phyloP scores from a whole-genome alignment of 2,329 filamentous ascomycete genomes.

The Cytospora mali region DNA sequence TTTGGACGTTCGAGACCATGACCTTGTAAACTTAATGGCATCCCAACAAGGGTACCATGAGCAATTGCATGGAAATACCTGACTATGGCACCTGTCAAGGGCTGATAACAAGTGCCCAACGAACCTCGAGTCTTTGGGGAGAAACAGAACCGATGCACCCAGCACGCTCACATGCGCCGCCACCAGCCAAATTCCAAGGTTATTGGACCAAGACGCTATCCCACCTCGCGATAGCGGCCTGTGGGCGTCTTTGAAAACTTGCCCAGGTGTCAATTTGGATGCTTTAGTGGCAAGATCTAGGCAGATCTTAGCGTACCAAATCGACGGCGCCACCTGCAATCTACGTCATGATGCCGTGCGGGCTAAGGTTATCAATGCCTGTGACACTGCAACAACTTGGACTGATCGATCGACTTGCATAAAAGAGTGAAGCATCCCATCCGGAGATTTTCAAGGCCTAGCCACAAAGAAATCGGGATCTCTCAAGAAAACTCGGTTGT shows the following conservation, averaged over 20 bases:
- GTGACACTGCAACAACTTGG: neutral
- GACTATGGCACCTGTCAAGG: neutral
- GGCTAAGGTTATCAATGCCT: neutral
- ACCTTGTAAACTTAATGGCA: neutral
- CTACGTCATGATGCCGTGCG: conserved; percentile 16
- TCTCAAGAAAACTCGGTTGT: neutral
- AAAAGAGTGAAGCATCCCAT: neutral
- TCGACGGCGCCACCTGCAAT: conserved; percentile 6
- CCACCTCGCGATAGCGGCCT: neutral
- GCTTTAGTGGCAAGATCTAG: neutral
- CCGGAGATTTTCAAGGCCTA: neutral
- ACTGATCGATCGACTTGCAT: neutral
- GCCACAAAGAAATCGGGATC: neutral
- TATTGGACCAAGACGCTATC: neutral
- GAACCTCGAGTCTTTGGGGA: neutral
- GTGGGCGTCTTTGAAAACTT: neutral
- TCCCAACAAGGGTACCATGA: neutral
- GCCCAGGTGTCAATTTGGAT: neutral
- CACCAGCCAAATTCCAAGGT: neutral
- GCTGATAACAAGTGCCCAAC: neutral
- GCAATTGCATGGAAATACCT: neutral
- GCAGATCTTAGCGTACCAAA: conserved; percentile 8
- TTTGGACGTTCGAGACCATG: too few relatives aligned
- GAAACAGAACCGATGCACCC: neutral
- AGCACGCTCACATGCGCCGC: neutral